phyloP scores from a whole-genome alignment of 345 rosid genomes.

The Kandelia obovata region DNA sequence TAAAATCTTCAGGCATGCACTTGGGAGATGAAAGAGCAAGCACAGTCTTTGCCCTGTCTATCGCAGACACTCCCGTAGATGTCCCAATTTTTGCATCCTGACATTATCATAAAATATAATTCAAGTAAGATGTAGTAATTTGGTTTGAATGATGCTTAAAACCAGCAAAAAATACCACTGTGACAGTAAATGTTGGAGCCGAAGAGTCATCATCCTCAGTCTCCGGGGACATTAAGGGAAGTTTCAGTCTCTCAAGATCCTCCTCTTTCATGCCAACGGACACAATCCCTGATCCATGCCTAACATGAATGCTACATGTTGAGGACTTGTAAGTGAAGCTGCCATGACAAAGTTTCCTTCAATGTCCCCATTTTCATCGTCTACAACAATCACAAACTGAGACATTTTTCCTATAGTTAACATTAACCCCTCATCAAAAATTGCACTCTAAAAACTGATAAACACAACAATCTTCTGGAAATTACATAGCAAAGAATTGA shows the following conservation, averaged over 20 bases:
- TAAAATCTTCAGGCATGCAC: conserved; percentile 62
- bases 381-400: conserved; percentile 87
- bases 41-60: conserved; percentile 71
- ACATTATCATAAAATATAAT: not conserved
- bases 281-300: conserved; percentile 76
- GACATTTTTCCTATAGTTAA: conserved; percentile 13
- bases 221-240: conserved; percentile 79
- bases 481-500: not conserved
- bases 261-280: conserved; percentile 77
- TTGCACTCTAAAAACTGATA: not conserved
- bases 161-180: conserved; percentile 42
- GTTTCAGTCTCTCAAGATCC: conserved; percentile 69
- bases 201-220: conserved; percentile 70
- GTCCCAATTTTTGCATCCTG: conserved; percentile 72
- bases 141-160: too few species aligned
- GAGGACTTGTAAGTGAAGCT: conserved; percentile 51
- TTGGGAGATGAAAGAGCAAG: conserved; percentile 58
- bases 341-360: conserved; percentile 86
- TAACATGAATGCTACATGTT: conserved; percentile 58
- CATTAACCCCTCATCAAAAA: not conserved
- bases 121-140: too few species aligned
- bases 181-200: conserved; percentile 81
- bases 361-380: conserved; percentile 66
- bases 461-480: not conserved
- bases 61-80: conserved; percentile 69